A percentile compares a stretch with the other conserved stretches of the same genome.
These are phyloP conservation scores for Cercospora nicotianae DNA, from an alignment of 2,329 filamentous ascomycete species.

Conservation along the genomic window DNA sequence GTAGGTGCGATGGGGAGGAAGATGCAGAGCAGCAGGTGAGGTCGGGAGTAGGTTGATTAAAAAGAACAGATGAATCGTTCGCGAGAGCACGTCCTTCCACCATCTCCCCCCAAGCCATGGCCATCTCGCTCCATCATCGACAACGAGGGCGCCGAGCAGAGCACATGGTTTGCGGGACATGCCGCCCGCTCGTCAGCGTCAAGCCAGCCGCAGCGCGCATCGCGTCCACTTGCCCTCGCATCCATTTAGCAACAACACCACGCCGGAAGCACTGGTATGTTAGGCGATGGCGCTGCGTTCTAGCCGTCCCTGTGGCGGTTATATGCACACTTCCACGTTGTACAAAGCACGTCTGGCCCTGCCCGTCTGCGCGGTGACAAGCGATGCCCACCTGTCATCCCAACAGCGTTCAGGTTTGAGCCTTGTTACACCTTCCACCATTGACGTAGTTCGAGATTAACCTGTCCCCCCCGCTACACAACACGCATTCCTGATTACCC, in stretches of 20 bases:
- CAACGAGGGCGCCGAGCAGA: background rate
- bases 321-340: background rate
- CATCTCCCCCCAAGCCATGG: background rate
- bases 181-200: background rate
- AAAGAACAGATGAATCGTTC: background rate
- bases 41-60: background rate
- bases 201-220: background rate
- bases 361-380: background rate
- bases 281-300: background rate
- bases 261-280: background rate
- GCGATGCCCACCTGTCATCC: background rate
- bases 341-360: background rate
- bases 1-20: background rate
- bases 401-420: slow-evolving; percentile 10
- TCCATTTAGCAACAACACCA: background rate
- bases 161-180: background rate
- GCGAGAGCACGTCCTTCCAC: background rate
- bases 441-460: slow-evolving; percentile 4
- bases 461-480: background rate
- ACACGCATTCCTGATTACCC: slow-evolving; percentile 1
- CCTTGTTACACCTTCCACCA: slow-evolving; percentile 1
- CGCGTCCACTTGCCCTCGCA: background rate
- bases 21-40: background rate
- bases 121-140: background rate
- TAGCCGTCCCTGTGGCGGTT: background rate